These are phyloP conservation scores for Nidula niveotomentosa DNA, from an alignment of 1,284 basidiomycete genomes.

Conservation along the genomic window DNA sequence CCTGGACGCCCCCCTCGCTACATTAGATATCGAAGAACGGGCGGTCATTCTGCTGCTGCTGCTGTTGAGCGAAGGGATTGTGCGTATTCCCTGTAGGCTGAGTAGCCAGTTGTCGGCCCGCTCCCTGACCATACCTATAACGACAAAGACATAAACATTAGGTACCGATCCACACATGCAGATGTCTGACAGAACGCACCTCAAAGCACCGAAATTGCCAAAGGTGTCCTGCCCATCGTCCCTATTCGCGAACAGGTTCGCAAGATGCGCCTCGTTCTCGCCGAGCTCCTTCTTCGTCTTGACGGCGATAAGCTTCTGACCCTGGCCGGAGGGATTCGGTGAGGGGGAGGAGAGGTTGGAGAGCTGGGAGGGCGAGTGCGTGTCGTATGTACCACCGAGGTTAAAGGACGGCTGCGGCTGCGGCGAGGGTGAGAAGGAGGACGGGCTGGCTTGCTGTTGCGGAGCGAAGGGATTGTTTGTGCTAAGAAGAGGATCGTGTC, in stretches of 20 bases:
- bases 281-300: slow-evolving; percentile 43
- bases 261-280: slow-evolving; percentile 78
- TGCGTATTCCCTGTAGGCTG: slow-evolving; percentile 62
- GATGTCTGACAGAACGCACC: slow-evolving; percentile 39
- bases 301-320: slow-evolving; percentile 36
- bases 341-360: slow-evolving; percentile 31
- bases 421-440: slow-evolving; percentile 28
- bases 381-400: slow-evolving; percentile 61
- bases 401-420: slow-evolving; percentile 53
- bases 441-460: slow-evolving; percentile 34
- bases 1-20: too few relatives aligned
- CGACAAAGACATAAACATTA: slow-evolving; percentile 3
- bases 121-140: slow-evolving; percentile 63
- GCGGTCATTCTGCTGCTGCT: slow-evolving; percentile 62
- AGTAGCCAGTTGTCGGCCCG: slow-evolving; percentile 49
- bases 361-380: slow-evolving; percentile 32
- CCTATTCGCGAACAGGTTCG: slow-evolving; percentile 78
- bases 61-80: slow-evolving; percentile 78
- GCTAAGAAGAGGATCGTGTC: slow-evolving; percentile 34
- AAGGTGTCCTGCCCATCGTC: slow-evolving; percentile 95
- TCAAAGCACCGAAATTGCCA: slow-evolving; percentile 81
- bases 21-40: slow-evolving; percentile 79
- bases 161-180: neutral
- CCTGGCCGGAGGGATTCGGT: slow-evolving; percentile 22
- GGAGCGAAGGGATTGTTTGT: slow-evolving; percentile 95